A percentile compares a stretch with the other conserved stretches of the same genome.
Conservation (phyloP, 106 monocot genomes). For the Platanthera guangdongensis region DNA sequence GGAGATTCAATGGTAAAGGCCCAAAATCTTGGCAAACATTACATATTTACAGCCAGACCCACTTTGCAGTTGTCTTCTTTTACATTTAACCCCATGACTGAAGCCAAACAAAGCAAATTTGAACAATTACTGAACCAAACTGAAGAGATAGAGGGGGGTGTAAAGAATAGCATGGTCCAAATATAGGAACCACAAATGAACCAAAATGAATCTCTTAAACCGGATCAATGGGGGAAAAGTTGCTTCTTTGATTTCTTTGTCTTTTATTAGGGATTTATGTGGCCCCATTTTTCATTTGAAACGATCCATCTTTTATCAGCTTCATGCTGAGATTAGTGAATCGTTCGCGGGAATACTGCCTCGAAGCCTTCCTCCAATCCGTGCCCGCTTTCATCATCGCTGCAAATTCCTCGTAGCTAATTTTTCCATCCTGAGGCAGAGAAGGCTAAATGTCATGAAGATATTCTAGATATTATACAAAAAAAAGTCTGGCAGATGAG, state of each 20-base stretch:
- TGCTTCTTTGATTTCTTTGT: not conserved
- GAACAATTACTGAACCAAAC: slow-evolving; percentile 1
- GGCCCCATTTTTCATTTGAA: slow-evolving; percentile 17
- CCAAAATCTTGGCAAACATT: not conserved
- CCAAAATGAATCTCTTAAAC: slow-evolving; percentile 12
- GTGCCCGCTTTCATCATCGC: slow-evolving; percentile 66
- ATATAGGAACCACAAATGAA: not conserved
- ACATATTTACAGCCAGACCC: slow-evolving; percentile 1
- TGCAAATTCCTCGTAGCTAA: slow-evolving; percentile 59
- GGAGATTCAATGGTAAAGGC: not conserved
- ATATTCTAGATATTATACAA: too few relatives aligned
- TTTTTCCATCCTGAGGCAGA: slow-evolving; percentile 41
- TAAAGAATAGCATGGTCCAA: slow-evolving; percentile 10
- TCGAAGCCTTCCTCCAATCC: slow-evolving; percentile 62
- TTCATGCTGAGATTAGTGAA: slow-evolving; percentile 49
- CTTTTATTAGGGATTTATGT: not conserved
- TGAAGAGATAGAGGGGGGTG: not conserved
- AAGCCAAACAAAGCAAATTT: not conserved
- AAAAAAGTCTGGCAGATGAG: too few relatives aligned
- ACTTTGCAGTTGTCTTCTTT: not conserved
- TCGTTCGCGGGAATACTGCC: slow-evolving; percentile 49
- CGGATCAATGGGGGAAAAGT: not conserved
- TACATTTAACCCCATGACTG: not conserved
- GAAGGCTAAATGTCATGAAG: not conserved
- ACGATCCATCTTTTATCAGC: slow-evolving; percentile 47